A percentile compares a stretch with the other conserved stretches of the same genome.
Conservation (phyloP, 1,284 basidiomycete species). For the Spongiforma sp. region DNA sequence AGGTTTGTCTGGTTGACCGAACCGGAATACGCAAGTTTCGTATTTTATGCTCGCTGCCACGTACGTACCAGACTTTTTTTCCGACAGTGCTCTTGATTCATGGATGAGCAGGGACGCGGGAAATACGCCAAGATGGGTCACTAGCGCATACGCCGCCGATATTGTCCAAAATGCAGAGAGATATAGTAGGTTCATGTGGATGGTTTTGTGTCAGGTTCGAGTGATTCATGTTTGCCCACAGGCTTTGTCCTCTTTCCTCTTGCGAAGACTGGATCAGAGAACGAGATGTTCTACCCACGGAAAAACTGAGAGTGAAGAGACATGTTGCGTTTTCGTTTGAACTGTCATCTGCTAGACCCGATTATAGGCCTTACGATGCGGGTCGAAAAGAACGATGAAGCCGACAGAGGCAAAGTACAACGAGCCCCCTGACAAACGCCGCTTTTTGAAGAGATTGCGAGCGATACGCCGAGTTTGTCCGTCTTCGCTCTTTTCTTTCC, state of each 20-base stretch:
- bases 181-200: neutral
- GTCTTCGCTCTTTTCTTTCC: neutral
- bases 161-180: constrained; percentile 14
- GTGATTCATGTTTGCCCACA: neutral
- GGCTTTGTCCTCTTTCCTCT: neutral
- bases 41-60: constrained; percentile 26
- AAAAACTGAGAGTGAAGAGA: neutral
- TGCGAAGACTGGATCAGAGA: neutral
- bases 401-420: neutral
- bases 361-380: neutral
- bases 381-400: constrained; percentile 12
- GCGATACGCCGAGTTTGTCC: neutral
- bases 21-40: constrained; percentile 34
- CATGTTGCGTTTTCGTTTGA: neutral
- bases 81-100: neutral
- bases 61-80: neutral
- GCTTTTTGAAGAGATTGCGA: neutral
- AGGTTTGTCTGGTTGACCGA: constrained; percentile 33
- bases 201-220: too few species aligned
- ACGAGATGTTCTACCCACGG: neutral
- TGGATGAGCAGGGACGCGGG: constrained; percentile 7
- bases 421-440: neutral
- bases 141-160: constrained; percentile 16
- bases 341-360: neutral
- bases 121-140: neutral